A percentile compares a stretch with the other conserved stretches of the same genome.
phyloP scores from a whole-genome alignment of 192 early-diverging fungal genomes.

The Funneliformis geosporum region DNA sequence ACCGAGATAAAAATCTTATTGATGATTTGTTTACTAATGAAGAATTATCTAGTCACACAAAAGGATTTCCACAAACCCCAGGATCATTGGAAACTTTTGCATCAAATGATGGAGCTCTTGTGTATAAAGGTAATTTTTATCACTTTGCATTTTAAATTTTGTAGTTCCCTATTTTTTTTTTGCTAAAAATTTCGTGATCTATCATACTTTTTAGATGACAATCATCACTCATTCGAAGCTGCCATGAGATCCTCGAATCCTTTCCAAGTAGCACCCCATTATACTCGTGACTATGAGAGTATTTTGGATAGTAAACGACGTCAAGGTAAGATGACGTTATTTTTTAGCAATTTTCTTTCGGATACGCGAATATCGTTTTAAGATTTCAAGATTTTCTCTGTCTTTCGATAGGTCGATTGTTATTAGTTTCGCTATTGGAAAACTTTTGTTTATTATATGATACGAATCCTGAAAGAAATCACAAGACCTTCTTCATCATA shows the following conservation, averaged over 20 bases:
- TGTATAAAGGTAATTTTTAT: not conserved
- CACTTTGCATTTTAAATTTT: no score
- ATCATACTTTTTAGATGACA: not conserved
- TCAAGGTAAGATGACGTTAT: constrained; percentile 24
- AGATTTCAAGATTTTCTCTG: not conserved
- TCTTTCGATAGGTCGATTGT: constrained; percentile 57
- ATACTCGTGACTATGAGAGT: constrained; percentile 34
- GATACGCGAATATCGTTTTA: not conserved
- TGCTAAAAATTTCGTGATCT: not conserved
- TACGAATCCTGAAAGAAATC: constrained; percentile 81
- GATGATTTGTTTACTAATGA: not conserved
- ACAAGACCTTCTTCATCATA: constrained; percentile 81
- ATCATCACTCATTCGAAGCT: not conserved
- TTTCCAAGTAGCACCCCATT: not conserved
- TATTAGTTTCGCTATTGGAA: constrained; percentile 88
- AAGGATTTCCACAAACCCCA: not conserved
- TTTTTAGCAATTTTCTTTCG: not conserved
- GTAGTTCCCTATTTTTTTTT: no score
- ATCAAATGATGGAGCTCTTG: not conserved
- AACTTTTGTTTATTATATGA: constrained; percentile 90
- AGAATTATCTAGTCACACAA: not conserved
- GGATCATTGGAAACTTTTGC: not conserved
- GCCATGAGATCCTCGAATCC: not conserved
- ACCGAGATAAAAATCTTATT: not conserved
- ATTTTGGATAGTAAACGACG: constrained; percentile 42